Conservation (phyloP, 2,329 filamentous ascomycete species). For the Dryadomyces quercivorus region DNA sequence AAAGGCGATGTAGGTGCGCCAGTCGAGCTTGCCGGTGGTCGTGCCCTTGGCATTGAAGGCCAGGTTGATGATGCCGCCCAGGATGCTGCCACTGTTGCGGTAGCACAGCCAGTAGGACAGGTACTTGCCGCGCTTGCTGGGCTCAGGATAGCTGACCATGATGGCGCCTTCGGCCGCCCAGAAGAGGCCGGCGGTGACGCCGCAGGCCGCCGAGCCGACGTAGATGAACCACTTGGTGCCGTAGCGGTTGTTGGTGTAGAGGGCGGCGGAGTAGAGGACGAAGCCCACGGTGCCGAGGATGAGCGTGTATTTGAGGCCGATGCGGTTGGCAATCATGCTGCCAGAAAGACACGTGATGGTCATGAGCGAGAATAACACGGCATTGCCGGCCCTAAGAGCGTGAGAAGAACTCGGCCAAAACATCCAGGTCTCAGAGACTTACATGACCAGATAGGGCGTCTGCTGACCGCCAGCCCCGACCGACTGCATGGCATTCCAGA, state of each 20-base stretch:
- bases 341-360: conserved; percentile 23
- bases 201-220: conserved; percentile 28
- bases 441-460: conserved; percentile 23
- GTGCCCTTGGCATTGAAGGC: conserved; percentile 45
- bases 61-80: conserved; percentile 59
- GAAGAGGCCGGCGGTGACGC: conserved; percentile 22
- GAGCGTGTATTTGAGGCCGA: conserved; percentile 27
- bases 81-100: conserved; percentile 48
- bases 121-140: conserved; percentile 50
- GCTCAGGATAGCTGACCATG: conserved; percentile 60
- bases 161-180: conserved; percentile 63
- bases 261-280: conserved; percentile 28
- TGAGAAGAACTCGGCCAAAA: background rate
- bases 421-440: background rate
- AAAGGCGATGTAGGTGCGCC: conserved; percentile 56
- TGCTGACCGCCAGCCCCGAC: conserved; percentile 22
- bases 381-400: conserved; percentile 1
- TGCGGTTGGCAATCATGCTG: conserved; percentile 25
- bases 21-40: conserved; percentile 47
- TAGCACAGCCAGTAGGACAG: conserved; percentile 51
- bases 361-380: conserved; percentile 1
- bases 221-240: conserved; percentile 30
- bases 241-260: conserved; percentile 32
- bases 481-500: conserved; percentile 32
- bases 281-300: conserved; percentile 31